Conservation (phyloP, 1,284 basidiomycete genomes). For the Takashimella tepidaria region DNA sequence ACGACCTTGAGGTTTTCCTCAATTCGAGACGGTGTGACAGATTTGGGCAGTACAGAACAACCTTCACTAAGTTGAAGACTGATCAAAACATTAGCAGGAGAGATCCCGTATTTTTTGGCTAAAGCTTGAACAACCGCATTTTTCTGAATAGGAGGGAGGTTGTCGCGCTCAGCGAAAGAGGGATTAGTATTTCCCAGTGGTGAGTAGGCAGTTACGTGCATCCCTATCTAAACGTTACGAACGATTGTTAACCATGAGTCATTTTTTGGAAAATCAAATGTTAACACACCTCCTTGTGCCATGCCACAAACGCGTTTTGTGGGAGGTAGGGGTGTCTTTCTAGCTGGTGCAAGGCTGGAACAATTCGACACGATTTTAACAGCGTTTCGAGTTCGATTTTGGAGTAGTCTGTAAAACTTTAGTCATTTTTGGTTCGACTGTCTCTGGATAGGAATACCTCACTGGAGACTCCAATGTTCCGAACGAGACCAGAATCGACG, state of each 20-base stretch:
- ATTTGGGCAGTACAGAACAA: conserved; percentile 65
- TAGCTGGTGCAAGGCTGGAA: conserved; percentile 61
- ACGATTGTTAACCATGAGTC: not conserved
- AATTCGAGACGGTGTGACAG: conserved; percentile 50
- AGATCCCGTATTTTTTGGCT: conserved; percentile 57
- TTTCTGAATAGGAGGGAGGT: conserved; percentile 15
- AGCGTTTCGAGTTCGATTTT: conserved; percentile 17
- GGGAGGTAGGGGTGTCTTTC: conserved; percentile 73
- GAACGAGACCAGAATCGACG: conserved; percentile 11
- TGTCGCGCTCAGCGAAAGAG: conserved; percentile 13
- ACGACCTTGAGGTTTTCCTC: conserved; percentile 27
- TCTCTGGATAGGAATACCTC: not conserved
- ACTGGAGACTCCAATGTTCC: conserved; percentile 23
- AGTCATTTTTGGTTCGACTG: too few species aligned
- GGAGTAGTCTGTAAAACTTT: conserved; percentile 12
- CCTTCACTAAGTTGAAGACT: conserved; percentile 50
- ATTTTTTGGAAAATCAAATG: not conserved
- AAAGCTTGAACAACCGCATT: conserved; percentile 53
- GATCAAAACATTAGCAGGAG: conserved; percentile 52
- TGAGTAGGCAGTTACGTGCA: conserved; percentile 75
- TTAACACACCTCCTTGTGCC: conserved; percentile 8
- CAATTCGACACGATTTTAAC: conserved; percentile 8
- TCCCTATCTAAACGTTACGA: conserved; percentile 33
- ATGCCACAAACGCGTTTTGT: conserved; percentile 67
- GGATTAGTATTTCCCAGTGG: conserved; percentile 62